Evolutionary conservation across 2,329 filamentous ascomycete species (phyloP).

Genomic region (Tympanopsis confertula): DNA sequence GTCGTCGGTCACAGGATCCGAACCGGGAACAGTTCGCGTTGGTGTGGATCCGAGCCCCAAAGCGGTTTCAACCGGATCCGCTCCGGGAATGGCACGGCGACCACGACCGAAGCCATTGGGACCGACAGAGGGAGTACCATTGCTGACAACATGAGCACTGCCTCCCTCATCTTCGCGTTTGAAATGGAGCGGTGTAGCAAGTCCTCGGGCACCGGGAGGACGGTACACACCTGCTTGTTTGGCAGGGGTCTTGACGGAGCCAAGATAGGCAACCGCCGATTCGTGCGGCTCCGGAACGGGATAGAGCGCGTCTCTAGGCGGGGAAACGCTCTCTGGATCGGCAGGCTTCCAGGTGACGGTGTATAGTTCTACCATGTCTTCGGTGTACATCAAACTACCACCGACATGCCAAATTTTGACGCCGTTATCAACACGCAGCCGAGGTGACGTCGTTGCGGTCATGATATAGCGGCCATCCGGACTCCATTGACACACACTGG

Average conservation of each 20-base stretch:
- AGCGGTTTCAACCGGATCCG: conserved; percentile 13
- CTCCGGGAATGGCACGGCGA: conserved; percentile 44
- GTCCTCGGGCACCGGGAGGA: conserved; percentile 82
- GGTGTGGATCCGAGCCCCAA: too few relatives aligned
- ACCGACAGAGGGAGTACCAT: too few relatives aligned
- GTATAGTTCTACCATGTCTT: conserved; percentile 91
- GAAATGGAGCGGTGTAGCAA: conserved; percentile 81
- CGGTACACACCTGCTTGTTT: conserved; percentile 97
- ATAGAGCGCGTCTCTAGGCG: conserved; percentile 59
- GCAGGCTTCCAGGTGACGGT: conserved; percentile 80
- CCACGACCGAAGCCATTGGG: conserved; percentile 70
- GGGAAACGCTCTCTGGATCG: conserved; percentile 36
- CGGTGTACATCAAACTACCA: conserved; percentile 83
- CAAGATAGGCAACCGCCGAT: conserved; percentile 72
- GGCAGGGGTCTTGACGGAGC: conserved; percentile 81
- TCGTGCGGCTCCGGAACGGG: conserved; percentile 68
- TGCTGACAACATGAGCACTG: conserved; percentile 71
- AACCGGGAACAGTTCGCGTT: conserved; percentile 48
- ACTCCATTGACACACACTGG: conserved; percentile 94
- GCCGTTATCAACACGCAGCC: conserved; percentile 91
- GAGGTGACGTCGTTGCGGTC: conserved; percentile 93
- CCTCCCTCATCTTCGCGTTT: conserved; percentile 96
- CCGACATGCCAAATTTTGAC: conserved; percentile 89
- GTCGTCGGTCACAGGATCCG: conserved; percentile 54
- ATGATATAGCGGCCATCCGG: conserved; percentile 91